phyloP scores from a whole-genome alignment of 495 filamentous ascomycete species.

The Parmelia sp. region DNA sequence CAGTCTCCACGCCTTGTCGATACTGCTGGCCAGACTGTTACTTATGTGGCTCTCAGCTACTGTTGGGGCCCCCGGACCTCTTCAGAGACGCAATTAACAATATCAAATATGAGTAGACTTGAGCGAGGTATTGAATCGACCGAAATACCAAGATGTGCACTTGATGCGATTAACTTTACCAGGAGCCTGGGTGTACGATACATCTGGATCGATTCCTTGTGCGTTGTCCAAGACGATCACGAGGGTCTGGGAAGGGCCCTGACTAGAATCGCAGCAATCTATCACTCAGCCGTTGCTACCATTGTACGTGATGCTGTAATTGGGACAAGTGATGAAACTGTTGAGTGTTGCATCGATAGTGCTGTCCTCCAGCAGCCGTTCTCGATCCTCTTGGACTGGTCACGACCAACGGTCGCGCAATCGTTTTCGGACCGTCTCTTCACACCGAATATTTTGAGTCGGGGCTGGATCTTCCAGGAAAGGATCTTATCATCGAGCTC shows the following conservation, averaged over 20 bases:
- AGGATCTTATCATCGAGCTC: too few relatives aligned
- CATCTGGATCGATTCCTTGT: neutral
- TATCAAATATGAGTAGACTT: neutral
- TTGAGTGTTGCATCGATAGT: neutral
- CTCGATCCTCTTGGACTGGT: neutral
- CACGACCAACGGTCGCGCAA: neutral
- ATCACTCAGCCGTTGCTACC: neutral
- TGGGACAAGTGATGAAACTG: neutral
- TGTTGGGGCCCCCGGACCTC: neutral
- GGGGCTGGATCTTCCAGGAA: neutral
- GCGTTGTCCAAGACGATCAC: neutral
- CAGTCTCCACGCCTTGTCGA: neutral
- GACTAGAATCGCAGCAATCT: too few relatives aligned
- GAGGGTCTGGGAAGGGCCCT: neutral
- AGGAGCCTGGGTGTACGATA: neutral
- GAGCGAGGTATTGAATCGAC: neutral
- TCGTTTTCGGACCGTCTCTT: neutral
- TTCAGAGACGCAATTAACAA: neutral
- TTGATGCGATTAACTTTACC: neutral
- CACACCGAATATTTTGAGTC: neutral
- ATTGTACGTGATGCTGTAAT: too few relatives aligned
- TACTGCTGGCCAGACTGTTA: neutral
- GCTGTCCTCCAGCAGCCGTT: neutral
- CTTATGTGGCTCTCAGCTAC: neutral
- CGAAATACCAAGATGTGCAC: neutral